Evolutionary conservation across 768 basidiomycete genomes (phyloP), one percentile per base, ranked within the genome.

Genomic region (Lyophyllum semitale): DNA sequence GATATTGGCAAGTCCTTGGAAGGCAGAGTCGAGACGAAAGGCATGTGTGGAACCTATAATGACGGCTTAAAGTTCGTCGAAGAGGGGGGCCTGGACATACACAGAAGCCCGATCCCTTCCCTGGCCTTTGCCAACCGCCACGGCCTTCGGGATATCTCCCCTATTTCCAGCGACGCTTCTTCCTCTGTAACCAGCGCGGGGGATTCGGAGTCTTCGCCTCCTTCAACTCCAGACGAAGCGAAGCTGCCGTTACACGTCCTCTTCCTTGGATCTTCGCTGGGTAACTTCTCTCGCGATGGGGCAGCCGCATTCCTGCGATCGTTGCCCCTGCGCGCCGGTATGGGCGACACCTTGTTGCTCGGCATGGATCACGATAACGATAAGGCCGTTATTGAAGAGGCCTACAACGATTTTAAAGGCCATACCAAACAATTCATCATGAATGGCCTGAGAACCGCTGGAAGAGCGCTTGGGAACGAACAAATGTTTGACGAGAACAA

Each of bases 31-130:
- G 76, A 82, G 2, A 86, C 85, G 35, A 87, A 86, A 54, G 97
- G 95, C 20, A 80, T 98, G 60, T 91, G 91, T 68, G 96, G 93
- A 22, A 96, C 93, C 3, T 98, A 93, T 68, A 87, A 96, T 47
- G 88, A 89, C 27, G 95, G 95, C 1, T 76, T 98, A 38, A 86
- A 86, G 55, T 94, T 89, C 66, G 79, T 95, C 51, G 72, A 82
- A 38, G 77, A 84, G 42, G 88, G 88, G 9, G 87, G 85, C 18
- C 71, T 91, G 25, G 64, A 74, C 58, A 12, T 63, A 53, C 46
- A 51, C 52, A 57, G 20, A 50, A 51, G 43, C 49, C 51, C 20
- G 40, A 54, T 37, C n/a, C 30, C 59, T 15, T 44, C 62, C 20
- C 49, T 46, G 13, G 35, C 57, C 25, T 32, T 53, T 12, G 43